Base-by-base conservation (phyloP, 2,329 filamentous ascomycete species). In the Aspergillus pseudotamarii region DNA sequence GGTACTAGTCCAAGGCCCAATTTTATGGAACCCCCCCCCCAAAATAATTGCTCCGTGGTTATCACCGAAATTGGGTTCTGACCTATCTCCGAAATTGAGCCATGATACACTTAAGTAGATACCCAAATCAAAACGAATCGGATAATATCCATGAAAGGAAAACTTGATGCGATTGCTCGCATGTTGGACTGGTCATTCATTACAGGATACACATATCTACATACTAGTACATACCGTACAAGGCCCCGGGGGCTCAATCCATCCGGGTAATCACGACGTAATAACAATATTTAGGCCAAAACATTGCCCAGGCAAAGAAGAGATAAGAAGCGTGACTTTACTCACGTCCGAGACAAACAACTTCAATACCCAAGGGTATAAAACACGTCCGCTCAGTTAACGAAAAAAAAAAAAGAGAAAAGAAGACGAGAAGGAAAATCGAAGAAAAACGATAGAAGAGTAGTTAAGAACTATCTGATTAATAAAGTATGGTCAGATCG, bases 171-270 rank as follows among this genome's bases (percentile, higher is more conserved):
- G 45, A 38, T 50, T 38, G 48, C 64, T 62, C 57, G 46, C 57
- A 59, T 51, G 57, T 45, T 60, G 30, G 43, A 53, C 51, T 56
- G 62, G 46, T 66, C 61, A 66, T 67, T 69, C 68, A 68, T 70
- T 70, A 69, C 60, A 66, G 59, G 48, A 64, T 66, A 65, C 62
- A 67, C 66, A 61, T 69, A 69, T 69, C 66, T 69, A 68, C 66
- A 66, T 68, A 60, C 60, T 65, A 34, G 55, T 61, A 62, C 65
- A 68, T 68, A 59, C 61, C 60, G 57, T 65, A 64, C 50, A 63
- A 55, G 56, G 50, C 48, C 32, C 23, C 34, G 62, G 53, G 53
- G 46, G 57, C 59, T 53, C 57, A 60, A 61, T 60, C 57, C 55
- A 32, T 63, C 62, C 56, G 26, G 57, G 46, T 51, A 36, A 51